A percentile compares a stretch with the other conserved stretches of the same genome.
These are phyloP conservation scores for Acanthamoeba rhysodes DNA, from an alignment of 208 protist genomes.

Conservation along the genomic window DNA sequence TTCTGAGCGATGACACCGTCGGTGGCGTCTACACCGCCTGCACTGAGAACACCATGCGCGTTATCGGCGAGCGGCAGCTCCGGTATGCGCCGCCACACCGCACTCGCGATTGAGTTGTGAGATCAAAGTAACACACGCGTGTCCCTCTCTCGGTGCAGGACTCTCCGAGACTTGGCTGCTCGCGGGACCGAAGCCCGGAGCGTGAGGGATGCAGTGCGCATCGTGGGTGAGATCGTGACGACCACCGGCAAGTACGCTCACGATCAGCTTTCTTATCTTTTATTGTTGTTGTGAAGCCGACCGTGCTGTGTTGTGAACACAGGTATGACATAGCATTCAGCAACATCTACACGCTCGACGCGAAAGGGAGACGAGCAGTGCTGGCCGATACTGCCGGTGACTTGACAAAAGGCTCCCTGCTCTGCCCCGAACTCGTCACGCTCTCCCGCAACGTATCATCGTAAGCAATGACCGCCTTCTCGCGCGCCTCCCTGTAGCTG, in stretches of 20 bases:
- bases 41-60: neutral
- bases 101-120: neutral
- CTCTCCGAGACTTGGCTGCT: neutral
- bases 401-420: neutral
- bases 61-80: conserved; percentile 30
- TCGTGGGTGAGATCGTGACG: neutral
- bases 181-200: neutral
- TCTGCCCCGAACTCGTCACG: neutral
- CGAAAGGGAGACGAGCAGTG: neutral
- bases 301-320: too few relatives aligned
- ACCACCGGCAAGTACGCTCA: neutral
- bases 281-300: neutral
- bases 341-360: conserved; percentile 26
- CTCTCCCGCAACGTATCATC: neutral
- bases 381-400: neutral
- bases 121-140: neutral
- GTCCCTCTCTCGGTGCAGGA: neutral
- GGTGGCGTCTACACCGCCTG: neutral
- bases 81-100: neutral
- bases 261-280: neutral
- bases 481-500: neutral
- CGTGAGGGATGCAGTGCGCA: neutral
- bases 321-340: conserved; percentile 5
- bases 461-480: neutral
- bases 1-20: neutral